Base-by-base conservation (phyloP, 192 early-diverging fungal species). In the Podila epicladia region DNA sequence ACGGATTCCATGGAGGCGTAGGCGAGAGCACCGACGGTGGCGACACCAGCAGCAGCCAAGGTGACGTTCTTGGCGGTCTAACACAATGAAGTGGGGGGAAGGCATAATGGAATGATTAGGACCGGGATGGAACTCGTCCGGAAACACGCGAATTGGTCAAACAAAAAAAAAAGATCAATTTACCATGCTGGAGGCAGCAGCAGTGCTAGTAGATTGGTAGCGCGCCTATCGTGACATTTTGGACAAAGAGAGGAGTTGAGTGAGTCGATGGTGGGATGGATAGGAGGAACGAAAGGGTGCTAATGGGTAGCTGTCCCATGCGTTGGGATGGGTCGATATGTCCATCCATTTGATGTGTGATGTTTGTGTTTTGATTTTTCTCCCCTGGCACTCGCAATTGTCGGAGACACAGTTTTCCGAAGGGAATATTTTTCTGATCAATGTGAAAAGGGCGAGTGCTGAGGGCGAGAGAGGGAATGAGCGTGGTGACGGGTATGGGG, bases 1-100 rank as follows among this genome's bases (percentile, higher is more conserved):
- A 91, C 89, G 50, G 86, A 60, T 31, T 80, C 77, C 77, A 80
- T 80, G 1, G 77, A 69, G 15, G 69, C n/a, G 33, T 80, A 80
- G 22, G 77, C 71, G 45, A 80, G 41, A 53, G 77, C 62, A 65
- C 77, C 77, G 37, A 73, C 77, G 55, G 77, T 80, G 64, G 71
- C 77, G 53, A 80, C 71, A 69, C 71, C 77, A 45, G 77, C 77
- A 65, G 77, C 77, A 55, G 53, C 53, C 66, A 80, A 58, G n/a
- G 77, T 73, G 26, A 62, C 41, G 62, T 80, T 72, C 77, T 73
- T 80, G 65, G 71, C 66, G 67, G 51, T 80, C 77, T 80, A 79
- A 37, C 35, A 37, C 35, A 37, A 11, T 37, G 9, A 37, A 9
- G 35, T 28, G 26, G 48, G 26, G 48, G 17, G 49, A 55, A 55